Percentiles rank a stretch among this genome's conserved stretches.
phyloP scores from a whole-genome alignment of 1,139 yeast genomes.

The Saccharomycopsis crataegensis region DNA sequence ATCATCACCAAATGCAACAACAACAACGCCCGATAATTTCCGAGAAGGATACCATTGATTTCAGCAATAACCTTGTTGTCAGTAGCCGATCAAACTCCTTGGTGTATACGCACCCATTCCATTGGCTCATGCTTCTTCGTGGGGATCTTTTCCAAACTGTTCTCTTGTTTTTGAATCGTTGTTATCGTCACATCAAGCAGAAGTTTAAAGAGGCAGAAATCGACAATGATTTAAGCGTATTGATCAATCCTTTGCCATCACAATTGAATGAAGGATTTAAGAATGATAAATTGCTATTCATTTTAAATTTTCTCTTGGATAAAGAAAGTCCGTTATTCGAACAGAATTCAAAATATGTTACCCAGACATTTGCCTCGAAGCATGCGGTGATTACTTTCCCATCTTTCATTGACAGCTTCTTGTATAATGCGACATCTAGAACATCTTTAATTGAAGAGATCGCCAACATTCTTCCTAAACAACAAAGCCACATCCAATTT shows the following conservation, averaged over 20 bases:
- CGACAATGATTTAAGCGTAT: background rate
- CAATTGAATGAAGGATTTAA: conserved; percentile 11
- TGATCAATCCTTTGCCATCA: conserved; percentile 7
- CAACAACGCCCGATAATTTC: no score
- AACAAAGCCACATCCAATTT: background rate
- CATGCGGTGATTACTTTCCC: no score
- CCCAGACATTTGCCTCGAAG: background rate
- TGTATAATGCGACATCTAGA: background rate
- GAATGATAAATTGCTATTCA: background rate
- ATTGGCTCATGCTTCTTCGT: background rate
- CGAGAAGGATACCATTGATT: no score
- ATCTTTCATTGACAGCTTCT: background rate
- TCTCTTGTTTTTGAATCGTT: background rate
- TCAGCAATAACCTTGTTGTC: no score
- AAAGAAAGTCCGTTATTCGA: background rate
- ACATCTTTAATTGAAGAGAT: background rate
- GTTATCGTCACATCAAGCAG: conserved; percentile 10
- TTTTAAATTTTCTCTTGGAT: conserved; percentile 2
- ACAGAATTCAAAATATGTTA: background rate
- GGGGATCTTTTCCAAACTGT: conserved; percentile 1
- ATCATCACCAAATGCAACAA: no score
- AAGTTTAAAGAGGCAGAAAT: background rate
- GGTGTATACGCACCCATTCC: conserved; percentile 5
- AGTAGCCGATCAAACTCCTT: conserved; percentile 1
- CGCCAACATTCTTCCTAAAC: background rate